These are phyloP conservation scores for Penicillium rolfsii DNA, from an alignment of 2,329 filamentous ascomycete species.

Conservation along the genomic window DNA sequence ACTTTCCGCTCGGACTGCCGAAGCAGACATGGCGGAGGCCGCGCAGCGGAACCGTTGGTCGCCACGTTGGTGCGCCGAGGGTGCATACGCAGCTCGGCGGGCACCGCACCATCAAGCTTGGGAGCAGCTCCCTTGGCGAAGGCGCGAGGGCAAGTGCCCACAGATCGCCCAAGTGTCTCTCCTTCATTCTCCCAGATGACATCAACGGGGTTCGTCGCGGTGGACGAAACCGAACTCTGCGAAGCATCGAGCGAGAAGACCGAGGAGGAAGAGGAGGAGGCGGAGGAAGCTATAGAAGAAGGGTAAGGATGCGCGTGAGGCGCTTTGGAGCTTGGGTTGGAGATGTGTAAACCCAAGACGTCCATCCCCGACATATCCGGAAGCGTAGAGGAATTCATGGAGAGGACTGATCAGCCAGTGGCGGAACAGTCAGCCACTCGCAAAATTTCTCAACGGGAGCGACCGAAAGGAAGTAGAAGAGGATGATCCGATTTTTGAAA, in stretches of 20 bases:
- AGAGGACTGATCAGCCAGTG: constrained; percentile 6
- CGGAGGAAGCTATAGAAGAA: constrained; percentile 71
- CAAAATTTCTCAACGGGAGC: constrained; percentile 6
- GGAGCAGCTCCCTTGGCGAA: constrained; percentile 33
- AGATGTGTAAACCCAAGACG: constrained; percentile 47
- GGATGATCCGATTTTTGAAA: constrained; percentile 28
- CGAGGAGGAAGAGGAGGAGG: constrained; percentile 75
- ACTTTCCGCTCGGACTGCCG: constrained; percentile 90
- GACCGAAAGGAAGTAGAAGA: constrained; percentile 14
- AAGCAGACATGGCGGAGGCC: constrained; percentile 73
- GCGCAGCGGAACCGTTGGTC: constrained; percentile 53
- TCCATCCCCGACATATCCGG: constrained; percentile 50
- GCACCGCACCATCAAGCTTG: constrained; percentile 41
- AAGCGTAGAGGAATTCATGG: constrained; percentile 34
- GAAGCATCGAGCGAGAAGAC: constrained; percentile 74
- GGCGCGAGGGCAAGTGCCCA: constrained; percentile 32
- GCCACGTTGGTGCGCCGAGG: constrained; percentile 60
- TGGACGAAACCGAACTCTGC: constrained; percentile 71
- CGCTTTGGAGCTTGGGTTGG: constrained; percentile 45
- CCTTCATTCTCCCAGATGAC: constrained; percentile 50
- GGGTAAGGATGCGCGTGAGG: constrained; percentile 62
- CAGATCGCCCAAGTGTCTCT: constrained; percentile 34
- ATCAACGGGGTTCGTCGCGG: constrained; percentile 65
- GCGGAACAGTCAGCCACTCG: background rate
- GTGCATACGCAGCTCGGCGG: constrained; percentile 51